Evolutionary conservation across 176 grass and related monocot genomes (phyloP), one percentile per base, ranked within the genome.

Genomic region (Aegilops sharonensis): DNA sequence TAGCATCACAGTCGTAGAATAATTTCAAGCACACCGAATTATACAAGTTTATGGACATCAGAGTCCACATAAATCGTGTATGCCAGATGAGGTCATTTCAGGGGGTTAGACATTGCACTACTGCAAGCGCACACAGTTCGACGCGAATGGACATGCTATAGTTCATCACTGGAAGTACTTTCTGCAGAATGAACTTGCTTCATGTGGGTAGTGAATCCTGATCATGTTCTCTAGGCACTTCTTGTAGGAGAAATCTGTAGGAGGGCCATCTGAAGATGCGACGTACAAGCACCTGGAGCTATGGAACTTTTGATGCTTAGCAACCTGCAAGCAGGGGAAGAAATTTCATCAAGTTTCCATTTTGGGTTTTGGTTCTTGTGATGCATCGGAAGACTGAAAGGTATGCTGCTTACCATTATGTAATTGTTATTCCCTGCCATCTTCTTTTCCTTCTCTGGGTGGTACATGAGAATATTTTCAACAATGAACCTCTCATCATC

Each of bases 211-310:
- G 34, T 68, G 65, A 62, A 40, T 82, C 68, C 60, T 89, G 71
- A 92, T 85, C 29, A 80, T 80, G 32, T 92, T 92, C 75, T 89
- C 80, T 56, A 92, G 47, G 87, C 87, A 92, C 68, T 89, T 92
- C 64, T 89, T 89, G 75, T 89, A 92, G 84, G 79, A 92, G 79
- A 92, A 92, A 80, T 92, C 90, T 48, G 11, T 8, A 1, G 79
- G 79, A 1, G 79, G 79, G 48, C 83, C 29, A 1, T 80, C 60
- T 40, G 83, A 89, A 60, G 83, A 75, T 1, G 47, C 75, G 48
- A 92, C 87, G 11, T 84, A 84, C 57, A 92, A 69, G 83, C 87
- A 92, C 86, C 90, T 88, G 39, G 81, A 88, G 77, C 70, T 36
- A 8, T 81, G 81, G 71, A 77, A 91, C 36, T 61, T 20, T 36